Evolutionary conservation across 345 rosid species (phyloP), one percentile per base, ranked within the genome.

Genomic region (Lepidium africanum): DNA sequence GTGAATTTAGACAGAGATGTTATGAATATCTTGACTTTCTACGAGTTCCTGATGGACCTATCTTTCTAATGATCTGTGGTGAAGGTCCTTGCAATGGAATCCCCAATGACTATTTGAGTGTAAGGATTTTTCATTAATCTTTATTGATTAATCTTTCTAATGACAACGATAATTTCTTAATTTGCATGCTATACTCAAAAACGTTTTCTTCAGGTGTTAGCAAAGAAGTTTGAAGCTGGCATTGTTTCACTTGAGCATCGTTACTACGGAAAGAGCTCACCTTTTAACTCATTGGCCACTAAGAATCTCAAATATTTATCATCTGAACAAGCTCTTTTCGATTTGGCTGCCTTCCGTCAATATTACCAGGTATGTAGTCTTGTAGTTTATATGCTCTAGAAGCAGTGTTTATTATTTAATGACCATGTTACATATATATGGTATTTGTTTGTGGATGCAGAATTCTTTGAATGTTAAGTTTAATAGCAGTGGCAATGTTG

Each of bases 171-270:
- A 14, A 4, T 27, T 58, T 63, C 27, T 51, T n/a, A 40, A 5
- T 38, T 38, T 46, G 55, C 13, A 21, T 47, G 65, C 0, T 15
- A 21, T 21, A 0, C 3, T 73, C 3, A 19, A 32, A 11, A 72
- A 58, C 46, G 45, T 61, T 70, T 46, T 45, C 5, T 30, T 40
- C 71, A 89, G 99, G 88, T 90, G 73, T 76, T 94, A 82, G 96
- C 97, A 2, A 90, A 88, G 84, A 94, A 94, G 83, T 94, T 90
- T 76, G 97, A 96, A 64, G 99, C 99, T 8, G 97, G 96, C 59
- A 83, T 90, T 27, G 95, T 94, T 77, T 80, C 99, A 7, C 89
- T 94, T 5, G 96, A 94, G 83, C 99, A 94, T 77, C 97, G 97
- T 40, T 94, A 94, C 73, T 93, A 93, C 60, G 97, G 97, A 49